phyloP scores from a whole-genome alignment of 208 protist species.

The Trypanosomatidae sp. region DNA sequence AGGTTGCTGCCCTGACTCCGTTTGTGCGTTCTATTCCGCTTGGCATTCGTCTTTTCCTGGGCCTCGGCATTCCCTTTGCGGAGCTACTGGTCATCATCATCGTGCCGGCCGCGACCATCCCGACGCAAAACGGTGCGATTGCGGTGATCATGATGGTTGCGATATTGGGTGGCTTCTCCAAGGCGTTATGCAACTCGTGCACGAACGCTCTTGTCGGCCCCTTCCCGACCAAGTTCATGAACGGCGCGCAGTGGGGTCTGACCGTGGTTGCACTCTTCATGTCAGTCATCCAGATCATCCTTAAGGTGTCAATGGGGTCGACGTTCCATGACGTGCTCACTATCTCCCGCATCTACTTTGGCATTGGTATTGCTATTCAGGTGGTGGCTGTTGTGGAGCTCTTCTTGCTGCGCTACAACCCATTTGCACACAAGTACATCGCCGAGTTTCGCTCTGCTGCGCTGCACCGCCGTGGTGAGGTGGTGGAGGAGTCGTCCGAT shows the following conservation, averaged over 20 bases:
- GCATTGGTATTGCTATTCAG: conserved; percentile 62
- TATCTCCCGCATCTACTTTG: conserved; percentile 79
- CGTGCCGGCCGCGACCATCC: conserved; percentile 37
- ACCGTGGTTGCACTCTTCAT: conserved; percentile 57
- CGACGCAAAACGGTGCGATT: conserved; percentile 58
- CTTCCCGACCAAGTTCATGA: conserved; percentile 84
- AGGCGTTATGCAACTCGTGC: conserved; percentile 77
- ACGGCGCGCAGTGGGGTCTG: conserved; percentile 69
- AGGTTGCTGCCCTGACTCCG: conserved; percentile 48
- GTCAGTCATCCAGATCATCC: conserved; percentile 68
- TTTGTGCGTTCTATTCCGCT: conserved; percentile 58
- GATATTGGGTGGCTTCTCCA: conserved; percentile 57
- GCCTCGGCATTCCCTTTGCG: conserved; percentile 48
- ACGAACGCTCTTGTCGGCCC: conserved; percentile 77
- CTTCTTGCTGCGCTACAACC: conserved; percentile 48
- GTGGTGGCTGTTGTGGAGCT: conserved; percentile 43
- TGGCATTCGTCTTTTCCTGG: conserved; percentile 43
- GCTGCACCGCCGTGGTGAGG: neutral
- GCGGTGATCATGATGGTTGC: conserved; percentile 63
- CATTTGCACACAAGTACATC: conserved; percentile 69
- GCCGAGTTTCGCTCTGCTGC: conserved; percentile 56
- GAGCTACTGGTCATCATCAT: conserved; percentile 67
- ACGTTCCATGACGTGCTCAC: conserved; percentile 48
- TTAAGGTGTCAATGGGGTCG: conserved; percentile 65
- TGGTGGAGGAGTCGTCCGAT: neutral